Percentiles rank a stretch among this genome's conserved stretches.
Conservation (phyloP, 768 basidiomycete species). For the Punctularia strigosozonata region DNA sequence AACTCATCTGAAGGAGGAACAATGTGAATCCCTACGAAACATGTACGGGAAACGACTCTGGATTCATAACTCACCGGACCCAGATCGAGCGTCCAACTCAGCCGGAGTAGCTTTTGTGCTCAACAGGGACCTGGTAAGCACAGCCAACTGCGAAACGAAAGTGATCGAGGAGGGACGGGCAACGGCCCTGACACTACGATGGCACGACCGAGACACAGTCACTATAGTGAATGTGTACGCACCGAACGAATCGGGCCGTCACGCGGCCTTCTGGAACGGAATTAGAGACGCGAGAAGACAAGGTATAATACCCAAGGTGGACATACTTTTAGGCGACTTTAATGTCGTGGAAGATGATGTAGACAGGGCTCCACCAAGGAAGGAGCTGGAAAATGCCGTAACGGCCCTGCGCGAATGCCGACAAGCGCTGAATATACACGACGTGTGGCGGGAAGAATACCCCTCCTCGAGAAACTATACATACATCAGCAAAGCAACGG, state of each 20-base stretch:
- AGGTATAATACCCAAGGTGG: not conserved
- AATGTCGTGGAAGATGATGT: constrained; percentile 11
- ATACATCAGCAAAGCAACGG: not conserved
- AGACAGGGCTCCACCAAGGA: constrained; percentile 8
- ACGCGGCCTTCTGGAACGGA: constrained; percentile 8
- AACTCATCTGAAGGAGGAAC: constrained; percentile 1
- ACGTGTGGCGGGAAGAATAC: constrained; percentile 9
- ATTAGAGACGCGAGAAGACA: not conserved
- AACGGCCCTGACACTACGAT: not conserved
- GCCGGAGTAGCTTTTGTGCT: not conserved
- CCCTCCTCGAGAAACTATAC: constrained; percentile 1
- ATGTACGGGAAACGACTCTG: constrained; percentile 1
- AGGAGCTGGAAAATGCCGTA: not conserved
- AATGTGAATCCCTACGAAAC: not conserved
- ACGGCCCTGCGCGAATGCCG: constrained; percentile 4
- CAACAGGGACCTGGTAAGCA: not conserved
- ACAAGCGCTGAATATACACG: constrained; percentile 1
- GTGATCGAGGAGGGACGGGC: constrained; percentile 8
- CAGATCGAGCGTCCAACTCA: not conserved
- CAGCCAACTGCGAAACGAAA: not conserved
- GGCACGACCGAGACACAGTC: constrained; percentile 5
- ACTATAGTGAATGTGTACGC: constrained; percentile 8
- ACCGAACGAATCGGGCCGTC: constrained; percentile 7
- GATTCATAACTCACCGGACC: not conserved
- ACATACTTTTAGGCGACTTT: constrained; percentile 10